Base-by-base conservation (phyloP, 2,329 filamentous ascomycete genomes). In the Claviceps lovelessii region DNA sequence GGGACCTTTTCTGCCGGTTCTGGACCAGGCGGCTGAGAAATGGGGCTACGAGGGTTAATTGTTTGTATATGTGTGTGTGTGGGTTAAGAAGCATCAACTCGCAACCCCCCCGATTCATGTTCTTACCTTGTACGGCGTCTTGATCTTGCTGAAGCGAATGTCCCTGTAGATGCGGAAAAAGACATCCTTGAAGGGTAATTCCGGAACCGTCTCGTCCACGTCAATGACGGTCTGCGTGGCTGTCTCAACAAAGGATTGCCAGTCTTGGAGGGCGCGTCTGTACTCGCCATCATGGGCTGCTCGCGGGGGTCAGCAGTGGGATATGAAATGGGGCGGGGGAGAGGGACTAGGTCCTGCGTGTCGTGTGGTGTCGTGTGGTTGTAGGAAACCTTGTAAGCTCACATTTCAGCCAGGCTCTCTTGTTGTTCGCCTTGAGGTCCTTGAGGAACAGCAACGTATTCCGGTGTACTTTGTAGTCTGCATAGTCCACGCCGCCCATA, bases 81-180 rank as follows among this genome's bases (percentile, higher is more conserved):
- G 44, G 29, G 23, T 47, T 23, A 41, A n/a, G 2, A 2, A 5
- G 17, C 5, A n/a, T 2, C 39, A n/a, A 41, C 6, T 41, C 6
- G 15, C 39, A 3, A 17, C 15, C 39, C 39, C n/a, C 39, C 15
- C 23, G 23, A n/a, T 41, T 2, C 6, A 31, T 28, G 10, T 41
- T 59, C 74, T 62, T 71, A 86, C 86, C 77, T 94, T 95, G 74
- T 95, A 95, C 0, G 90, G 90, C 2, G 88, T 93, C 23, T 80
- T 86, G 63, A 95, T 84, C 61, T 88, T 86, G 63, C 79, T 86
- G 70, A 95, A 95, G 54, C 90, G 81, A 47, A 93, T 78, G 62
- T 95, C 90, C 61, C 90, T 78, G 69, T 95, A 89, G 56, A 95
- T 93, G 57, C 90, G 84, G 67, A 91, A 95, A 50, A 89, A 82